A percentile compares a stretch with the other conserved stretches of the same genome.
These are phyloP conservation scores for Puccinia hordei DNA, from an alignment of 1,284 basidiomycete species.

Conservation along the genomic window DNA sequence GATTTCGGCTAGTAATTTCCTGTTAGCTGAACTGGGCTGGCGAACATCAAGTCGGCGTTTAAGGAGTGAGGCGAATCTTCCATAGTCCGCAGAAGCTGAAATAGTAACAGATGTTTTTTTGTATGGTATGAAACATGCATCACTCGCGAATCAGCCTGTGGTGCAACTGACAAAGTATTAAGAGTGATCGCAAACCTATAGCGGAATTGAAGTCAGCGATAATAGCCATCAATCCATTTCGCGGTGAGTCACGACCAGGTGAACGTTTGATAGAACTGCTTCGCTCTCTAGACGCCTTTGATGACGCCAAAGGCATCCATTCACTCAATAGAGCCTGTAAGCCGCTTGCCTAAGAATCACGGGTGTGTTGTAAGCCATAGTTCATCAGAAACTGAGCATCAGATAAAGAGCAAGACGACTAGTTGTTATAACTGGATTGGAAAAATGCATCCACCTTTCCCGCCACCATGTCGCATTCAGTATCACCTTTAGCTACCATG, in stretches of 20 bases:
- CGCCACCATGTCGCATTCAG: constrained; percentile 42
- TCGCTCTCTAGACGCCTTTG: constrained; percentile 29
- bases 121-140: neutral
- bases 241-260: constrained; percentile 43
- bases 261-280: constrained; percentile 42
- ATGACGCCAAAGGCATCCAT: constrained; percentile 50
- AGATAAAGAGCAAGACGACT: neutral
- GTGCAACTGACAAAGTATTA: neutral
- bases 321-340: constrained; percentile 45
- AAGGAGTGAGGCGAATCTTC: constrained; percentile 19
- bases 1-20: constrained; percentile 43
- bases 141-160: neutral
- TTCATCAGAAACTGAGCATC: neutral
- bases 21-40: constrained; percentile 44
- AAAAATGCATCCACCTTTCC: constrained; percentile 40
- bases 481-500: constrained; percentile 51
- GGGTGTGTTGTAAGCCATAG: neutral
- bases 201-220: constrained; percentile 42
- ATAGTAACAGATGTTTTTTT: neutral
- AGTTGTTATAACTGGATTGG: neutral
- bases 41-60: constrained; percentile 42
- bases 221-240: constrained; percentile 44
- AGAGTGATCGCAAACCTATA: constrained; percentile 35
- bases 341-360: constrained; percentile 35
- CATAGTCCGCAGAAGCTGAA: constrained; percentile 44